phyloP scores from a whole-genome alignment of 2,329 filamentous ascomycete species.

The Ophiosphaerella korrae region DNA sequence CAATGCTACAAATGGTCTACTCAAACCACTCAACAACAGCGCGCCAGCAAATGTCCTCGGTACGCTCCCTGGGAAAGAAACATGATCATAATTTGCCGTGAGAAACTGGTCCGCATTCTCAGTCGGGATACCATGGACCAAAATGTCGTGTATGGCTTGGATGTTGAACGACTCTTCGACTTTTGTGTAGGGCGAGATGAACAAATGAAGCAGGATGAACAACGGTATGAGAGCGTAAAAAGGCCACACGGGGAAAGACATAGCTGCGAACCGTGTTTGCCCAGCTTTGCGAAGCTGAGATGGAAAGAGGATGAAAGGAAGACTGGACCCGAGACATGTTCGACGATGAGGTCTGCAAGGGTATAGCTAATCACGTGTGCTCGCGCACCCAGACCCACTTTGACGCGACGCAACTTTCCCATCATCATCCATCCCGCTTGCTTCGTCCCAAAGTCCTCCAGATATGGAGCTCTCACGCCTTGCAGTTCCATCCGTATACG shows the following conservation, averaged over 20 bases:
- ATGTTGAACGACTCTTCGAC: constrained; percentile 99
- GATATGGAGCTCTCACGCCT: constrained; percentile 49
- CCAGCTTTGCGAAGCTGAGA: constrained; percentile 1
- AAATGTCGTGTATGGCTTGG: constrained; percentile 88
- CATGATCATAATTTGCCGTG: constrained; percentile 78
- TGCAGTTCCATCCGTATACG: constrained; percentile 70
- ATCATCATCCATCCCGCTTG: constrained; percentile 2
- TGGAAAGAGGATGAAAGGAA: background rate
- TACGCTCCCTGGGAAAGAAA: constrained; percentile 87
- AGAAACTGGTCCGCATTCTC: constrained; percentile 60
- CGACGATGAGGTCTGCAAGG: background rate
- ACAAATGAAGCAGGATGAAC: constrained; percentile 66
- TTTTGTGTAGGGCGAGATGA: constrained; percentile 86
- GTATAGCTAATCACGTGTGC: constrained; percentile 30
- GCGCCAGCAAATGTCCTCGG: constrained; percentile 89
- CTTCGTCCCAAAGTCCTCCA: constrained; percentile 3
- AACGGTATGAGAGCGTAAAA: constrained; percentile 40
- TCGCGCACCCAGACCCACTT: constrained; percentile 13
- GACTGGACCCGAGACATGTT: background rate
- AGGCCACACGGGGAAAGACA: constrained; percentile 30
- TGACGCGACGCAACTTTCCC: background rate
- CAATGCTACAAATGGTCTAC: constrained; percentile 67
- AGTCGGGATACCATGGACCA: constrained; percentile 76
- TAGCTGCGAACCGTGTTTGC: constrained; percentile 5
- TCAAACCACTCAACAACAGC: constrained; percentile 73